Evolutionary conservation across 176 grass and related monocot species (phyloP).

Genomic region (sorghum (Sorghum bicolor)): Sorghum_bicolor_NCBIv3 NC_012872.2:70041001-70041500

Average conservation of each 20-base stretch:
- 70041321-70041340: slow-evolving; percentile 42
- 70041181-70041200: not conserved
- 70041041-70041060: too few relatives aligned
- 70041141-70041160: not conserved
- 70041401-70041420: slow-evolving; percentile 29
- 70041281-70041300: not conserved
- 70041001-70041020: too few relatives aligned
- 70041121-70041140: too few relatives aligned
- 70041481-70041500: not conserved
- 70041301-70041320: slow-evolving; percentile 20
- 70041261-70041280: slow-evolving; percentile 17
- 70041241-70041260: not conserved
- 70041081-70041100: not conserved
- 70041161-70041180: not conserved
- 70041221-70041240: slow-evolving; percentile 10
- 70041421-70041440: slow-evolving; percentile 34
- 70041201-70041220: not conserved
- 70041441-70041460: slow-evolving; percentile 29
- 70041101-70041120: not conserved
- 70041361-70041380: slow-evolving; percentile 45
- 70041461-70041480: slow-evolving; percentile 45
- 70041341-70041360: slow-evolving; percentile 32
- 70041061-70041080: too few relatives aligned
- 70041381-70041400: slow-evolving; percentile 24
- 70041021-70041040: too few relatives aligned